Conservation (phyloP, 2,329 filamentous ascomycete species). For the Elsinoe ampelina region DNA sequence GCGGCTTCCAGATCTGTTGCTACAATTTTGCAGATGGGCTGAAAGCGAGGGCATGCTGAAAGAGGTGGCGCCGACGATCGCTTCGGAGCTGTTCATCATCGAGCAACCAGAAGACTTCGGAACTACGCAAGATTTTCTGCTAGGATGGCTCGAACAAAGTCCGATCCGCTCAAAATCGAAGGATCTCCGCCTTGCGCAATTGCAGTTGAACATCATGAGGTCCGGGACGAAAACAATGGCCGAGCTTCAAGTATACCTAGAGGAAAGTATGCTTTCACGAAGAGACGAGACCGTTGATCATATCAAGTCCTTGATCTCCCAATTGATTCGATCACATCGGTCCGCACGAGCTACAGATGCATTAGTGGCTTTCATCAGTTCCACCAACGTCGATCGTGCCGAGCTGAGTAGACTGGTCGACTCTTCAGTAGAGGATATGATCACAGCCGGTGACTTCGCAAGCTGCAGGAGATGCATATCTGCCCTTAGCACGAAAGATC, state of each 20-base stretch:
- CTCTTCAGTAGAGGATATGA: background rate
- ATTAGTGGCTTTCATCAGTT: background rate
- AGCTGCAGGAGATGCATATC: background rate
- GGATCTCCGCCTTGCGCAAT: background rate
- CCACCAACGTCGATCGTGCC: background rate
- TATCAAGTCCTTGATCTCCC: too few species aligned
- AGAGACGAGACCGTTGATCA: too few species aligned
- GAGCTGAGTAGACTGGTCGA: background rate
- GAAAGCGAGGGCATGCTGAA: background rate
- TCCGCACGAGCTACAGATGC: background rate
- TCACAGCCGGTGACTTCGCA: background rate
- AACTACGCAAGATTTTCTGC: background rate
- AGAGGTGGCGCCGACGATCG: background rate
- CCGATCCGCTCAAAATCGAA: background rate
- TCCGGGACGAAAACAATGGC: background rate
- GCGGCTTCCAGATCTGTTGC: background rate
- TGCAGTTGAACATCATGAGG: background rate
- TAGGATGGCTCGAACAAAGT: background rate
- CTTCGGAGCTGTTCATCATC: background rate
- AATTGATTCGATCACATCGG: background rate
- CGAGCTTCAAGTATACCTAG: too few species aligned
- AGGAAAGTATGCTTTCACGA: too few species aligned
- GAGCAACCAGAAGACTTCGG: background rate
- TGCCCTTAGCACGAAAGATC: background rate
- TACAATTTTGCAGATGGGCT: background rate